A percentile compares a stretch with the other conserved stretches of the same genome.
These are phyloP conservation scores for Tetrapisispora fleetii DNA, from an alignment of 805 yeast genomes.

Conservation along the genomic window DNA sequence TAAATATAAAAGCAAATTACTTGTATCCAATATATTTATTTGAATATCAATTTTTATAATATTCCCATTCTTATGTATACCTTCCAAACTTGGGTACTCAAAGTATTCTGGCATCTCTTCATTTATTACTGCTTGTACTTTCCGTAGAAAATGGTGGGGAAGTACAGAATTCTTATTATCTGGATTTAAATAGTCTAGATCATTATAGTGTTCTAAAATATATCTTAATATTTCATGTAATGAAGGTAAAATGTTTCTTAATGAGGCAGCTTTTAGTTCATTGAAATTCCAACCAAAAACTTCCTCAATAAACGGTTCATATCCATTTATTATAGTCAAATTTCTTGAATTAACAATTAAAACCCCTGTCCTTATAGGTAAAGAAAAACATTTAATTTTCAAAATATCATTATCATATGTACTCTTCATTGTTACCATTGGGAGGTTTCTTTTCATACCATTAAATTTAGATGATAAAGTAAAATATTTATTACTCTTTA, in stretches of 20 bases:
- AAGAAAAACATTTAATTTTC: constrained; percentile 50
- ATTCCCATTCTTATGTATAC: constrained; percentile 59
- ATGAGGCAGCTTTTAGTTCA: constrained; percentile 33
- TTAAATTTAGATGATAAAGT: constrained; percentile 35
- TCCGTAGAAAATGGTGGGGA: constrained; percentile 84
- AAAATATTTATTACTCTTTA: constrained; percentile 50
- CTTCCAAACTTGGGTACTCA: constrained; percentile 55
- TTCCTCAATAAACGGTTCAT: constrained; percentile 60
- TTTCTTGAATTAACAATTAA: constrained; percentile 45
- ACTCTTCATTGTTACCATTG: constrained; percentile 52
- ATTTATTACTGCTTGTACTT: constrained; percentile 38
- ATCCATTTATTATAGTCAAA: constrained; percentile 49
- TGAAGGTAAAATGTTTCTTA: constrained; percentile 35
- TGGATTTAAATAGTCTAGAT: constrained; percentile 32
- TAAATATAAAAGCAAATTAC: constrained; percentile 67
- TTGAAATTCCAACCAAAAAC: constrained; percentile 52
- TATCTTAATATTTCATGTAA: constrained; percentile 35
- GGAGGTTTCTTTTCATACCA: constrained; percentile 32
- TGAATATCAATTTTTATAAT: constrained; percentile 67
- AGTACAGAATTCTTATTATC: constrained; percentile 53
- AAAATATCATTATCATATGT: constrained; percentile 36
- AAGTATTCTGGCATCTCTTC: constrained; percentile 41
- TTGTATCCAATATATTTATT: constrained; percentile 53
- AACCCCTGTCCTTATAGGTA: constrained; percentile 75
- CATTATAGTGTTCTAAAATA: constrained; percentile 27